A percentile compares a stretch with the other conserved stretches of the same genome.
These are phyloP conservation scores for Ceratobasidium sp. DNA, from an alignment of 1,284 basidiomycete genomes.

Conservation along the genomic window DNA sequence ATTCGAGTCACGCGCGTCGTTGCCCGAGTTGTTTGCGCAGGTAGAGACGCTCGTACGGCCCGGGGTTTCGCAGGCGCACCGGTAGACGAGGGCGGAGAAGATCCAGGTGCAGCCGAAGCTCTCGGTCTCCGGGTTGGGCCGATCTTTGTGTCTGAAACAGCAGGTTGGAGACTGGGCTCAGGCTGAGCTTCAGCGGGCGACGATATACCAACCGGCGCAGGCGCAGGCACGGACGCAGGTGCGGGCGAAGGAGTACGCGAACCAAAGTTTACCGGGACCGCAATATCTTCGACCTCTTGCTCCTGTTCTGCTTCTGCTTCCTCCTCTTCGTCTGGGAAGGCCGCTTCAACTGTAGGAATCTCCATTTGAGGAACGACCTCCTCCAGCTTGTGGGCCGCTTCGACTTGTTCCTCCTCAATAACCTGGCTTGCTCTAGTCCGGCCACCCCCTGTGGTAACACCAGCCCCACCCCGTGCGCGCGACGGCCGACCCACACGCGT, in stretches of 20 bases:
- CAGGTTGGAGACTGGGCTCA: not conserved
- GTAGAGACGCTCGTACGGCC: constrained; percentile 28
- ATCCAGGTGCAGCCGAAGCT: not conserved
- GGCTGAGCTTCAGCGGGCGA: not conserved
- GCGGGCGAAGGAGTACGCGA: constrained; percentile 34
- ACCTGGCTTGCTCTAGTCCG: constrained; percentile 1
- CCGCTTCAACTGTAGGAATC: not conserved
- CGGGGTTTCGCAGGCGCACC: constrained; percentile 1
- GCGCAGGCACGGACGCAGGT: not conserved
- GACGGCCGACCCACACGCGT: constrained; percentile 37
- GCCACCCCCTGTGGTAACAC: not conserved
- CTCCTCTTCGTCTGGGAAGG: not conserved
- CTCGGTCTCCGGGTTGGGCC: not conserved
- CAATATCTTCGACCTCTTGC: constrained; percentile 10
- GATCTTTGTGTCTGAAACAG: not conserved
- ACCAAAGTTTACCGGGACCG: constrained; percentile 36
- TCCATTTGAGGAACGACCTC: not conserved
- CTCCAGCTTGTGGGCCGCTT: not conserved
- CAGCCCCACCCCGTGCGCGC: constrained; percentile 28
- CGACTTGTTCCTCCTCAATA: constrained; percentile 20
- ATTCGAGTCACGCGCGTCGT: constrained; percentile 12
- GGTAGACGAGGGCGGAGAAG: not conserved
- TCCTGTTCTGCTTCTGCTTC: not conserved
- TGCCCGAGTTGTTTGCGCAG: constrained; percentile 13
- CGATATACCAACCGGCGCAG: not conserved